Evolutionary conservation across 1,139 yeast species (phyloP).

Genomic region (Diutina rugosa): DNA sequence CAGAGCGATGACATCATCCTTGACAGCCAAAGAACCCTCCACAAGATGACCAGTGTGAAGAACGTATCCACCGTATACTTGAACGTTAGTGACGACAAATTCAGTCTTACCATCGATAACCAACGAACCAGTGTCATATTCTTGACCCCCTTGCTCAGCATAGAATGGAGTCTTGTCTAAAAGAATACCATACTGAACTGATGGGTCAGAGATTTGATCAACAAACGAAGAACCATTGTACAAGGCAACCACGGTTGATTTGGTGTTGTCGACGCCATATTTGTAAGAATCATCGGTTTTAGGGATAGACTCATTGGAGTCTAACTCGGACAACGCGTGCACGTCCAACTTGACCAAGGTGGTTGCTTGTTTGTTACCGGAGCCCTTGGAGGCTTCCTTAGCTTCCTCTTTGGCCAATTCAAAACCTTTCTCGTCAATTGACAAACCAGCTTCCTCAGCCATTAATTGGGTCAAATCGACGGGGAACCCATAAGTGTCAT

Average conservation of each 20-base stretch:
- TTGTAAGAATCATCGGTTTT: constrained; percentile 77
- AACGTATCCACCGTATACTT: constrained; percentile 86
- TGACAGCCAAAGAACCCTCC: constrained; percentile 62
- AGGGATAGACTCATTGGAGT: constrained; percentile 44
- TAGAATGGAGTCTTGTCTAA: constrained; percentile 88
- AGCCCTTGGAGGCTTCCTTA: constrained; percentile 90
- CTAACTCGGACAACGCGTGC: constrained; percentile 65
- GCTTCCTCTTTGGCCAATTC: constrained; percentile 83
- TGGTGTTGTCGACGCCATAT: constrained; percentile 51
- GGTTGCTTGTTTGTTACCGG: constrained; percentile 49
- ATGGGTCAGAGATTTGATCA: constrained; percentile 18
- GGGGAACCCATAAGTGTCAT: constrained; percentile 99
- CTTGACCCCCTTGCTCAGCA: constrained; percentile 99
- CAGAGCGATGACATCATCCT: constrained; percentile 68
- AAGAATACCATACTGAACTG: constrained; percentile 62
- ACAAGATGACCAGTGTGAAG: constrained; percentile 80
- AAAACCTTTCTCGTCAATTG: constrained; percentile 82
- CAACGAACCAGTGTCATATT: constrained; percentile 85
- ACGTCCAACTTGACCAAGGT: constrained; percentile 72
- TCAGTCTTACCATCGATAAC: constrained; percentile 82
- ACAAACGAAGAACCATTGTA: constrained; percentile 58
- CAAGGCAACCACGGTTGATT: constrained; percentile 56
- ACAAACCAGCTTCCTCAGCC: constrained; percentile 98
- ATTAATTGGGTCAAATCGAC: constrained; percentile 92
- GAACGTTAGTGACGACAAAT: constrained; percentile 84